Evolutionary conservation across 257 asterid species (phyloP), one percentile per base, ranked within the genome.

Genomic region (Jacaranda mimosifolia): DNA sequence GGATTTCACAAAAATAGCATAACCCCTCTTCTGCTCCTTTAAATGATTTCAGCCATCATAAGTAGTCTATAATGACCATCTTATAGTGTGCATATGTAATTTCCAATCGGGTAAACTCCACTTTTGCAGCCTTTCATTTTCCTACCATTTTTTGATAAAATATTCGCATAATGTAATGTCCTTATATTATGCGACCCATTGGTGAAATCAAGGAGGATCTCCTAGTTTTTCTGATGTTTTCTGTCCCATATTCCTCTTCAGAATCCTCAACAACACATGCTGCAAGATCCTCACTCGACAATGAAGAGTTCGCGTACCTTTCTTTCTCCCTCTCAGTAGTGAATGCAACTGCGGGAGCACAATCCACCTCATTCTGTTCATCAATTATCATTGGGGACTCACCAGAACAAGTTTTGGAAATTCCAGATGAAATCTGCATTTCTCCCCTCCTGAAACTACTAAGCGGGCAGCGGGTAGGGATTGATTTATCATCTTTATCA

Each of bases 201-300:
- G 46, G 55, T 21, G 51, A 53, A 6, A 26, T 35, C 57, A 15
- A 36, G 56, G 40, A 59, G 64, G 68, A 26, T 52, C 52, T 66
- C 73, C 80, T 21, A 15, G 73, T 66, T 38, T 43, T 76, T 35
- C 26, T 12, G 68, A 63, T 40, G 74, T 70, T 63, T 43, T 55
- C 73, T 6, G 42, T 40, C 83, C 55, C 76, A 4, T 32, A 67
- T 71, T 80, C 92, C 42, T 87, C 97, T 67, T 84, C 91, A 14
- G 94, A 93, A 86, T 93, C 97, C 79, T 84, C 87, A 69, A 85
- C 88, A 7, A 87, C 75, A 63, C 79, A 74, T 21, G 81, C 63
- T 21, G 62, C 74, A 51, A 77, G 71, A 73, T 90, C 91, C 38
- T 83, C 85, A 53, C 68, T 62, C 5, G 81, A 79, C 58, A 63